Evolutionary conservation across 306 rosid species (phyloP).

Genomic region (Spatholobus suberectus): DNA sequence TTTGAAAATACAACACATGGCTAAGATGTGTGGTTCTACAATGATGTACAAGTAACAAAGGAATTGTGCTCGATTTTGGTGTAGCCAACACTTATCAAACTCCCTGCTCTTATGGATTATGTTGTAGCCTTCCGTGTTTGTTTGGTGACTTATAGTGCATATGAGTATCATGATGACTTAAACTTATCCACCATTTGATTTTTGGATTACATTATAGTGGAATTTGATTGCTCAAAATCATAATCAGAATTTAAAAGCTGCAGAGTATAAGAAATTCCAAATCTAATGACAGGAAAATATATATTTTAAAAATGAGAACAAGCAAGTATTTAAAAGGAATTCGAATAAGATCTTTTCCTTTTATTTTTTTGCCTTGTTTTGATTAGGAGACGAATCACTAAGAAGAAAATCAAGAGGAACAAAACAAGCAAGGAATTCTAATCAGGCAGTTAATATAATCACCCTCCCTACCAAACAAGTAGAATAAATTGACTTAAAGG

Average conservation of each 20-base stretch:
- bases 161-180: background rate
- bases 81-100: constrained; percentile 31
- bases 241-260: background rate
- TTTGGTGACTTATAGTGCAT: background rate
- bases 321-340: background rate
- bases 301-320: background rate
- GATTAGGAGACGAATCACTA: background rate
- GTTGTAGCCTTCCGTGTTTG: constrained; percentile 27
- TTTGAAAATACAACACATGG: constrained; percentile 32
- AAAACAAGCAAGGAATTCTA: constrained; percentile 1
- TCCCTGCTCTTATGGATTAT: background rate
- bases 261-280: constrained; percentile 1
- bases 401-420: constrained; percentile 18
- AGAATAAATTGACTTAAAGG: constrained; percentile 42
- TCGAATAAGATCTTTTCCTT: constrained; percentile 1
- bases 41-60: constrained; percentile 35
- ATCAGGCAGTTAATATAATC: constrained; percentile 10
- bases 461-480: constrained; percentile 37
- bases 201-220: background rate
- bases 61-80: constrained; percentile 2
- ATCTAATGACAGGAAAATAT: background rate
- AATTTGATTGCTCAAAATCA: background rate
- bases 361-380: background rate
- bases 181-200: background rate
- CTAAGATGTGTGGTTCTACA: constrained; percentile 18